Evolutionary conservation across 2,329 filamentous ascomycete species (phyloP).

Genomic region (Intubia oerlemansii): DNA sequence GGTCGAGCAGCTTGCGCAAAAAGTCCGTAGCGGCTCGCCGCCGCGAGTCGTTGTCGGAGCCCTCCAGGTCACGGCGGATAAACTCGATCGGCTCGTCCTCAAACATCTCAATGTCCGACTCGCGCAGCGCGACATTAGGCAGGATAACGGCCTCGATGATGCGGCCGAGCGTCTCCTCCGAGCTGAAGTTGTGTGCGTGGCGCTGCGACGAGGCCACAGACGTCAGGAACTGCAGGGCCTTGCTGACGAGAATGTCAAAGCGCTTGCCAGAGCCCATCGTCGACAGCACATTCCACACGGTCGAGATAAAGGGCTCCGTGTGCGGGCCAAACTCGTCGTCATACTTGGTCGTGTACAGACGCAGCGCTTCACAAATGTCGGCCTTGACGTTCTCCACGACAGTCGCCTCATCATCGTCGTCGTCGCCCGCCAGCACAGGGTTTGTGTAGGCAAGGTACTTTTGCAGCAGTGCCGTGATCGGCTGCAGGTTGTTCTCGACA

Average conservation of each 20-base stretch:
- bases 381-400: slow-evolving; percentile 73
- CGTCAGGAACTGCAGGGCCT: slow-evolving; percentile 83
- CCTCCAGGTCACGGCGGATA: slow-evolving; percentile 84
- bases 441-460: slow-evolving; percentile 90
- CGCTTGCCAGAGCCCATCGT: slow-evolving; percentile 72
- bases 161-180: slow-evolving; percentile 55
- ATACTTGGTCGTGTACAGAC: slow-evolving; percentile 84
- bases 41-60: slow-evolving; percentile 86
- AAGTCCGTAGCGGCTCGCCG: slow-evolving; percentile 89
- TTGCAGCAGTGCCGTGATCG: slow-evolving; percentile 60
- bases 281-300: slow-evolving; percentile 79
- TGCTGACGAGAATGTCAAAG: slow-evolving; percentile 86
- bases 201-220: slow-evolving; percentile 59
- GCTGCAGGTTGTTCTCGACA: slow-evolving; percentile 71
- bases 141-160: slow-evolving; percentile 92
- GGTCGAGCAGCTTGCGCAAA: slow-evolving; percentile 67
- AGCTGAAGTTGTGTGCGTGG: slow-evolving; percentile 73
- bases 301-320: slow-evolving; percentile 67
- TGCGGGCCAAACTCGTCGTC: slow-evolving; percentile 78
- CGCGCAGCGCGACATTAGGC: slow-evolving; percentile 76
- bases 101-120: slow-evolving; percentile 87
- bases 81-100: slow-evolving; percentile 99
- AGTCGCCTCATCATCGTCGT: slow-evolving; percentile 84
- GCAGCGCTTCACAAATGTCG: slow-evolving; percentile 77
- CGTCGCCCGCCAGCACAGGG: slow-evolving; percentile 35